phyloP scores from a whole-genome alignment of 1,139 yeast species.

The Yamadazyma dendronema region DNA sequence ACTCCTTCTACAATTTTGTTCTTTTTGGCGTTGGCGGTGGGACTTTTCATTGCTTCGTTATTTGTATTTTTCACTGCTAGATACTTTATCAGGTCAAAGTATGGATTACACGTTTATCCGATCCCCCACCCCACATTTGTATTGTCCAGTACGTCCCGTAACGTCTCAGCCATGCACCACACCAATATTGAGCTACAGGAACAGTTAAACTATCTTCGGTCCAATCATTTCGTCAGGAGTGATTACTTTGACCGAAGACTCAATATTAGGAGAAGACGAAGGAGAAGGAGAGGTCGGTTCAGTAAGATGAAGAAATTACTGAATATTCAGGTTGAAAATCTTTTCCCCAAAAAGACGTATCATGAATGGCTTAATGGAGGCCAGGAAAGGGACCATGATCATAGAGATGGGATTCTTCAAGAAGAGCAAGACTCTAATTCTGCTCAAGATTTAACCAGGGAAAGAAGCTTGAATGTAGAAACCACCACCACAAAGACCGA shows the following conservation, averaged over 20 bases:
- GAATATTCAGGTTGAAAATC: slow-evolving; percentile 57
- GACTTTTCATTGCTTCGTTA: slow-evolving; percentile 52
- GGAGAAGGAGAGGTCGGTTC: slow-evolving; percentile 40
- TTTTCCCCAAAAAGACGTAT: slow-evolving; percentile 67
- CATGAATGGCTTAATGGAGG: slow-evolving; percentile 62
- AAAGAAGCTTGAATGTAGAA: background rate
- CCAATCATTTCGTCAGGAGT: slow-evolving; percentile 30
- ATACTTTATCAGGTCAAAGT: slow-evolving; percentile 54
- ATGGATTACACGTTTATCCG: slow-evolving; percentile 53
- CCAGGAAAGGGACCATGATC: slow-evolving; percentile 36
- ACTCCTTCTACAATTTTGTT: slow-evolving; percentile 61
- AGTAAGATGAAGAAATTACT: slow-evolving; percentile 55
- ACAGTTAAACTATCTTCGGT: slow-evolving; percentile 35
- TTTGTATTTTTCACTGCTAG: slow-evolving; percentile 59
- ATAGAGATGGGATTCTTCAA: slow-evolving; percentile 33
- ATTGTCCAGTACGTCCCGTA: slow-evolving; percentile 5
- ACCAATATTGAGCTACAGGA: slow-evolving; percentile 33
- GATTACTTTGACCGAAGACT: slow-evolving; percentile 30
- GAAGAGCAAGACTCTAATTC: slow-evolving; percentile 27
- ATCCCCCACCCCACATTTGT: slow-evolving; percentile 24
- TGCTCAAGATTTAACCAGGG: background rate
- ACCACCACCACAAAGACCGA: slow-evolving; percentile 5
- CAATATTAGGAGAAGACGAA: slow-evolving; percentile 20
- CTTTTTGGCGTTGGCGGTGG: slow-evolving; percentile 63
- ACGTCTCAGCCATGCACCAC: slow-evolving; percentile 11